Evolutionary conservation across 2,329 filamentous ascomycete genomes (phyloP), one percentile per base, ranked within the genome.

Genomic region (Fusarium hostae): DNA sequence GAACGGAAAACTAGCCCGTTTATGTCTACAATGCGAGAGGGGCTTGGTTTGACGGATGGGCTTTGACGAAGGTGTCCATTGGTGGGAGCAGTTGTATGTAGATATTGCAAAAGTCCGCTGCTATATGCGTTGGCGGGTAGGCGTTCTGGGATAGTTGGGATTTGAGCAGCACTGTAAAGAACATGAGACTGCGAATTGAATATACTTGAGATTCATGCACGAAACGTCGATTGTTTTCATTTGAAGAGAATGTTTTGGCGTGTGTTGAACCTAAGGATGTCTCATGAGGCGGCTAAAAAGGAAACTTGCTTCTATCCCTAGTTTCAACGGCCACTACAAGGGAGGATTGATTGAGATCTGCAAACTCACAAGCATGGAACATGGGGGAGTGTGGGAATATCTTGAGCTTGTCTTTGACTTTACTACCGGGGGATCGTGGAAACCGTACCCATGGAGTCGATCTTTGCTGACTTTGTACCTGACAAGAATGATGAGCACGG

Each of bases 121-220:
- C 73, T 61, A 62, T 62, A 61, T 74, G 72, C 71, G 70, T 71
- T 68, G 70, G 63, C 50, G 59, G 75, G 59, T 71, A 71, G 75
- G 75, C 75, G 75, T 77, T 77, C 66, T 71, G 72, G 75, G 63
- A 70, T 68, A 71, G 68, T 57, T 70, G 71, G 70, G 67, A 63
- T 72, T 63, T 72, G 39, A 66, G 66, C 40, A 73, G 55, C 55
- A 63, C 60, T 70, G 60, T 54, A 56, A 71, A 73, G 69, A 50
- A 56, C 58, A 66, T 52, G 51, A 55, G 44, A 52, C 28, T 63
- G 68, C 37, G 32, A 56, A 55, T 61, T 62, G 44, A 37, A 51
- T 48, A 34, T 44, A 43, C 41, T 28, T 50, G 55, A n/a, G 22
- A 61, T 41, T 40, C 28, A 43, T 37, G 40, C 41, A 37, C 13